A percentile compares a stretch with the other conserved stretches of the same genome.
Conservation (phyloP, 768 basidiomycete species). For the Pleurotus cornucopiae region DNA sequence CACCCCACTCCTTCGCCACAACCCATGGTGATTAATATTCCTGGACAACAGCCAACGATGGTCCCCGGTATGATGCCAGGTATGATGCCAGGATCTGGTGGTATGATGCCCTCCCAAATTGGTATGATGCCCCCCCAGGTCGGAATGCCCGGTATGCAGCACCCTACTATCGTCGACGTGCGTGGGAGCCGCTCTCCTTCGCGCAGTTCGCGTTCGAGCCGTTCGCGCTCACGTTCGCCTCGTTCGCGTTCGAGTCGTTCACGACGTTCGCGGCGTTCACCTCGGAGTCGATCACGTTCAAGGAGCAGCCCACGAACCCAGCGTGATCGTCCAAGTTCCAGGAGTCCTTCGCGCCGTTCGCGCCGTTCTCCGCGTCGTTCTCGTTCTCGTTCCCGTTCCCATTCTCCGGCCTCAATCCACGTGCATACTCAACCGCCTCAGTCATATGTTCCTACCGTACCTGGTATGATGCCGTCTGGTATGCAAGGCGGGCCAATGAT, state of each 20-base stretch:
- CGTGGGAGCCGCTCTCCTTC: constrained; percentile 7
- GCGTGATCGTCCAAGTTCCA: not conserved
- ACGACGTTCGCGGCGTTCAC: not conserved
- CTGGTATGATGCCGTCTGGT: not conserved
- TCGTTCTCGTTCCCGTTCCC: constrained; percentile 1
- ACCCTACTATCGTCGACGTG: not conserved
- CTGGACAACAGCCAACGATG: constrained; percentile 6
- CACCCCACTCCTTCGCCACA: constrained; percentile 19
- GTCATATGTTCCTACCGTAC: constrained; percentile 1
- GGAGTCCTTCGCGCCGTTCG: constrained; percentile 11
- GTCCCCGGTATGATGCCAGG: not conserved
- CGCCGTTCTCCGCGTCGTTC: constrained; percentile 7
- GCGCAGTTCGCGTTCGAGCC: constrained; percentile 6
- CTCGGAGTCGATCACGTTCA: not conserved
- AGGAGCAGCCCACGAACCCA: too few relatives aligned
- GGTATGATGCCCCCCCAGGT: not conserved
- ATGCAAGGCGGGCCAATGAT: not conserved
- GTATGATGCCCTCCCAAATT: not conserved
- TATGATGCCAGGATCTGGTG: constrained; percentile 1
- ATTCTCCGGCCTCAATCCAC: not conserved
- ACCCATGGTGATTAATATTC: constrained; percentile 16
- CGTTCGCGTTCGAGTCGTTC: constrained; percentile 1
- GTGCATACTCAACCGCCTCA: constrained; percentile 2
- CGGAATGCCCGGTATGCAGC: not conserved
- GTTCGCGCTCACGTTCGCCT: constrained; percentile 9